Conservation (phyloP, 2,329 filamentous ascomycete genomes). For the Chrysoporthe austroafricana region DNA sequence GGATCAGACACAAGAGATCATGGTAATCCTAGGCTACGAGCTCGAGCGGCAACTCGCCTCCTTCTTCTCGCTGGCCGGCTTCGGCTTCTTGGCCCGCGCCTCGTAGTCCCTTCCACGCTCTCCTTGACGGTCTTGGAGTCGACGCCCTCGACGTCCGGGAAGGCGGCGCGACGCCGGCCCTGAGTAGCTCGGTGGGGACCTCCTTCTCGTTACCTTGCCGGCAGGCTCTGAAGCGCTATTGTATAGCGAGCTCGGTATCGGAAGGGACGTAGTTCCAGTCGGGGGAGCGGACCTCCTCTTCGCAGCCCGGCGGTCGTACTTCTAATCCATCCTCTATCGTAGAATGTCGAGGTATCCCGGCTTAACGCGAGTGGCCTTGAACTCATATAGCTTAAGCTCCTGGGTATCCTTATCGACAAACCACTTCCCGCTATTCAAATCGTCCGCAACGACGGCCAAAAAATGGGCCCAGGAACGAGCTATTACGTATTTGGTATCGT, state of each 20-base stretch:
- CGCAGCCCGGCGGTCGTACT: conserved; percentile 72
- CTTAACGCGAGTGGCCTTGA: conserved; percentile 86
- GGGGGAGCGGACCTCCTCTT: conserved; percentile 59
- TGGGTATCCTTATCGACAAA: conserved; percentile 89
- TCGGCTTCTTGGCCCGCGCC: no score
- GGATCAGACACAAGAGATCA: no score
- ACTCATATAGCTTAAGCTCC: conserved; percentile 90
- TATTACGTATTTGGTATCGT: conserved; percentile 97
- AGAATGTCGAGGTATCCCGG: conserved; percentile 94
- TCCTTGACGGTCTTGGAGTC: no score
- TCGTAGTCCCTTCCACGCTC: no score
- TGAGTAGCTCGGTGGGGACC: no score
- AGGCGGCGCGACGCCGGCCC: no score
- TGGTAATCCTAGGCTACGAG: no score
- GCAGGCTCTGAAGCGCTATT: conserved; percentile 64
- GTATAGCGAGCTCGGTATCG: conserved; percentile 63
- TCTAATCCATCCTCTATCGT: conserved; percentile 94
- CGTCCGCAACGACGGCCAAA: conserved; percentile 84
- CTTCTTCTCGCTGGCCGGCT: no score
- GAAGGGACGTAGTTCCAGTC: conserved; percentile 47
- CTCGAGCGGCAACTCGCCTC: no score
- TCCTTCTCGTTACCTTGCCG: conserved; percentile 45
- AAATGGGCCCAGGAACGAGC: conserved; percentile 90
- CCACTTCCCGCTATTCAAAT: conserved; percentile 87
- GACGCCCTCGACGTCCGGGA: no score